phyloP scores from a whole-genome alignment of 768 basidiomycete genomes.

The Panaeolus papilionaceus region DNA sequence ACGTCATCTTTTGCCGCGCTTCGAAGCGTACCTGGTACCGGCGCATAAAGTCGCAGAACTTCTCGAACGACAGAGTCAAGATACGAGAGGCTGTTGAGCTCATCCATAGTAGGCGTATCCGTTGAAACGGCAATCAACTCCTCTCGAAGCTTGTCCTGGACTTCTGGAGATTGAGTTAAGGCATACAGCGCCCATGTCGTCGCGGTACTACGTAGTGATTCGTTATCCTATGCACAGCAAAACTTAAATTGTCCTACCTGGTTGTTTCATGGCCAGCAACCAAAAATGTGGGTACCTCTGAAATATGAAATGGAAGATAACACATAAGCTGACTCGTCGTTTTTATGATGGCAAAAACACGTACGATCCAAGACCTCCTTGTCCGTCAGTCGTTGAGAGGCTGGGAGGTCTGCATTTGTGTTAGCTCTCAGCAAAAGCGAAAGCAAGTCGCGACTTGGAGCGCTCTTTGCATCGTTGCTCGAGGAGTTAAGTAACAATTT shows the following conservation, averaged over 20 bases:
- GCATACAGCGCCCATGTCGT: slow-evolving; percentile 67
- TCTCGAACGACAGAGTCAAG: slow-evolving; percentile 73
- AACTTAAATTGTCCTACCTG: slow-evolving; percentile 31
- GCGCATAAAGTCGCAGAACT: slow-evolving; percentile 60
- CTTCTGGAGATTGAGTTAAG: slow-evolving; percentile 50
- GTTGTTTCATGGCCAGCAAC: slow-evolving; percentile 68
- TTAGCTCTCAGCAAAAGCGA: slow-evolving; percentile 69
- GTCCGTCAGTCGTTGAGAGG: slow-evolving; percentile 61
- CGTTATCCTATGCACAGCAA: slow-evolving; percentile 14
- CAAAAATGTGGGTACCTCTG: slow-evolving; percentile 68
- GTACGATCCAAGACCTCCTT: slow-evolving; percentile 63
- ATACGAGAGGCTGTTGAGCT: slow-evolving; percentile 67
- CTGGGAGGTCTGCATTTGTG: slow-evolving; percentile 62
- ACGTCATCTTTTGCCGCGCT: slow-evolving; percentile 58
- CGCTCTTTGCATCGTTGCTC: slow-evolving; percentile 25
- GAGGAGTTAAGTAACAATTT: too few relatives aligned
- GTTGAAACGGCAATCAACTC: slow-evolving; percentile 59
- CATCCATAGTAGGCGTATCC: slow-evolving; percentile 72
- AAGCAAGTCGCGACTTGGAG: slow-evolving; percentile 55
- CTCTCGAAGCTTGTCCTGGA: slow-evolving; percentile 62
- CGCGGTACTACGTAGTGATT: slow-evolving; percentile 55
- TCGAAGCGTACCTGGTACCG: slow-evolving; percentile 50
- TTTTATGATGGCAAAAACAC: slow-evolving; percentile 35
- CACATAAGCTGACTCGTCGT: slow-evolving; percentile 43
- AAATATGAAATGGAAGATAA: slow-evolving; percentile 54